These are phyloP conservation scores for Backusella morwellensis DNA, from an alignment of 192 early-diverging fungal species.

Conservation along the genomic window DNA sequence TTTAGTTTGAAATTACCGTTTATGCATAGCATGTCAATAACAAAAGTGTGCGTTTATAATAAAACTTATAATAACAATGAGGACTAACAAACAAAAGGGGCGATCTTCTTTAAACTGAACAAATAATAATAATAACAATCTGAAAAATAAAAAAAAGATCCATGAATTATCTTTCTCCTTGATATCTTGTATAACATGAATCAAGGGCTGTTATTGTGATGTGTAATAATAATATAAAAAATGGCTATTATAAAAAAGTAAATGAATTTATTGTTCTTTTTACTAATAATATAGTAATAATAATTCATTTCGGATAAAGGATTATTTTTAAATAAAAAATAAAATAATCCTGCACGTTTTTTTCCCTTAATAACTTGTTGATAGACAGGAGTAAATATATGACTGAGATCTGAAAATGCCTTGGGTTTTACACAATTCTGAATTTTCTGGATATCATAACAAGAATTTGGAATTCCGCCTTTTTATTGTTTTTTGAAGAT, in stretches of 20 bases:
- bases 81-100: background rate
- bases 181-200: background rate
- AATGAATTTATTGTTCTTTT: too few relatives aligned
- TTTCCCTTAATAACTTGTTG: background rate
- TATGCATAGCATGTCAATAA: background rate
- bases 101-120: background rate
- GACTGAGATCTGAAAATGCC: background rate
- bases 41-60: background rate
- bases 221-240: background rate
- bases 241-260: too few relatives aligned
- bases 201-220: background rate
- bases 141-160: background rate
- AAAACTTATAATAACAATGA: conserved; percentile 2
- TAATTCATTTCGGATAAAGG: conserved; percentile 4
- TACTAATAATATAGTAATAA: background rate
- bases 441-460: background rate
- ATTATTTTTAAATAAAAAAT: background rate
- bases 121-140: too few relatives aligned
- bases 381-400: background rate
- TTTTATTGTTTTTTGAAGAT: background rate
- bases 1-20: background rate
- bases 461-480: background rate
- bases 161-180: background rate
- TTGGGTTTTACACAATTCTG: background rate
- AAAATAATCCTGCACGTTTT: background rate